phyloP scores from a whole-genome alignment of 129 eudicot genomes.

The Kitagawia praeruptora region DNA sequence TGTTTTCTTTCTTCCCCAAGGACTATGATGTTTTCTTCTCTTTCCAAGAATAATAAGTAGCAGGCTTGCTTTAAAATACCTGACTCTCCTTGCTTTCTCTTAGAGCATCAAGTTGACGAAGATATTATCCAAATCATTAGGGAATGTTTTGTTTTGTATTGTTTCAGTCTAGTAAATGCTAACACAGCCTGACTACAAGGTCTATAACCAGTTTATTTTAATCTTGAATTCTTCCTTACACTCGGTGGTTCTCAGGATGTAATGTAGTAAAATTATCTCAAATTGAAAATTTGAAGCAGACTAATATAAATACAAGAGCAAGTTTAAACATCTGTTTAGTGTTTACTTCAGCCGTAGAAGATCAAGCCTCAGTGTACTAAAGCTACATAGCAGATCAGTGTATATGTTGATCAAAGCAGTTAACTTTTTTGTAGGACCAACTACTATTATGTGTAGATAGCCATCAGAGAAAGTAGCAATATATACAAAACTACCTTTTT shows the following conservation, averaged over 20 bases:
- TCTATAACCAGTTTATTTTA: not conserved
- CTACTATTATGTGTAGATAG: not conserved
- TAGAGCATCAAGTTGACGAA: too few species aligned
- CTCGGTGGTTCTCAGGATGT: not conserved
- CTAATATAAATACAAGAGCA: not conserved
- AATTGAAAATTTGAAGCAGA: not conserved
- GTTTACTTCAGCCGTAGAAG: not conserved
- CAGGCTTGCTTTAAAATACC: too few species aligned
- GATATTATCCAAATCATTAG: too few species aligned
- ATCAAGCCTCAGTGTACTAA: not conserved
- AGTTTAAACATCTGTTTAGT: not conserved
- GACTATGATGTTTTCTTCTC: too few species aligned
- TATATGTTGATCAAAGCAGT: not conserved
- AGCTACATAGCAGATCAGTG: not conserved
- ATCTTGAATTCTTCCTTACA: not conserved
- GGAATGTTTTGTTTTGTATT: not conserved
- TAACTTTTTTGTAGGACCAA: not conserved
- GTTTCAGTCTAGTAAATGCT: not conserved
- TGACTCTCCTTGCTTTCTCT: too few species aligned
- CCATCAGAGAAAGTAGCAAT: not conserved
- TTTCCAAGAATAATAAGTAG: too few species aligned
- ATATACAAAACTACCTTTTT: too few species aligned
- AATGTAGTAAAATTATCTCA: not conserved
- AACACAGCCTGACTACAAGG: not conserved
- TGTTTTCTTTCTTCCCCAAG: too few species aligned